Percentiles rank a stretch among this genome's conserved stretches.
Conservation (phyloP, 371 early-diverging fungal species). For the Thermomucor indicae-seudaticae region DNA sequence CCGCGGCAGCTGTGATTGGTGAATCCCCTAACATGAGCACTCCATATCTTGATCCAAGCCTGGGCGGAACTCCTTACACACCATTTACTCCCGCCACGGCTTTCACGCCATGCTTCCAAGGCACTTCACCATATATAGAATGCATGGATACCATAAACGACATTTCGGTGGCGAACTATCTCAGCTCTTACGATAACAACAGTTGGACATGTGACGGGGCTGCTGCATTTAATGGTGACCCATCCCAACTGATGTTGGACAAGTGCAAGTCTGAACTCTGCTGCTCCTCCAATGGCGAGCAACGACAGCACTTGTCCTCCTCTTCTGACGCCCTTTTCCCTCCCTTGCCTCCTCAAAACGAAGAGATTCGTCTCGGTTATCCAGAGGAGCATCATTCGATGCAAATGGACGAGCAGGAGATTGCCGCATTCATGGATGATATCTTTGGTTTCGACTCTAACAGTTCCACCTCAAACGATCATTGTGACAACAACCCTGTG, state of each 20-base stretch:
- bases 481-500: background rate
- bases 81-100: slow-evolving; percentile 32
- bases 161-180: slow-evolving; percentile 2
- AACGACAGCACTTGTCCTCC: background rate
- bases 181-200: too few species aligned
- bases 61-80: slow-evolving; percentile 32
- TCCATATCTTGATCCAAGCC: slow-evolving; percentile 26
- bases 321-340: slow-evolving; percentile 29
- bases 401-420: too few species aligned
- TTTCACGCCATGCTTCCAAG: slow-evolving; percentile 18
- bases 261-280: background rate
- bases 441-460: slow-evolving; percentile 3
- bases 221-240: slow-evolving; percentile 11
- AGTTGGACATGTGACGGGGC: too few species aligned
- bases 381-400: too few species aligned
- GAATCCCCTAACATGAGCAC: slow-evolving; percentile 31
- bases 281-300: background rate
- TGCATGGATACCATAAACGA: slow-evolving; percentile 20
- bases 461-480: background rate
- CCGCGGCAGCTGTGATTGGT: slow-evolving; percentile 13
- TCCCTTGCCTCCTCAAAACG: slow-evolving; percentile 28
- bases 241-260: slow-evolving; percentile 19
- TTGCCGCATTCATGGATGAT: slow-evolving; percentile 1
- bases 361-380: too few species aligned
- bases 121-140: slow-evolving; percentile 18